These are phyloP conservation scores for Beauveria caledonica DNA, from an alignment of 2,329 filamentous ascomycete genomes.

Conservation along the genomic window DNA sequence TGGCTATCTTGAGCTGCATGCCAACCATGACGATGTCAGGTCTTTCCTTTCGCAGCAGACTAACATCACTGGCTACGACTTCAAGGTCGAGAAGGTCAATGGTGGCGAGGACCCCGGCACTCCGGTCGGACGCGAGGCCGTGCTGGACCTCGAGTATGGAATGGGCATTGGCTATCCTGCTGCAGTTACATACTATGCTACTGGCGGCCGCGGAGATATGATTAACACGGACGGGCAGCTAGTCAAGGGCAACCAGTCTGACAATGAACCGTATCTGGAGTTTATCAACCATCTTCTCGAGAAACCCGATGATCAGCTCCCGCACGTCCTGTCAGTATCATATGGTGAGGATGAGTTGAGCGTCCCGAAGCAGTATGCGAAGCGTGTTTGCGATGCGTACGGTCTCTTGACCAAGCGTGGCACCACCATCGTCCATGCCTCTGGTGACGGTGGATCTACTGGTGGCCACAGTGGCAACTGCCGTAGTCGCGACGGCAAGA, in stretches of 20 bases:
- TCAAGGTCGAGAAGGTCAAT: conserved; percentile 24
- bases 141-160: conserved; percentile 32
- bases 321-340: conserved; percentile 27
- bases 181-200: conserved; percentile 28
- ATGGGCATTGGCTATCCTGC: conserved; percentile 28
- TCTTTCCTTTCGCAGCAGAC: conserved; percentile 24
- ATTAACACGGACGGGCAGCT: conserved; percentile 17
- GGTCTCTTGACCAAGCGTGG: conserved; percentile 26
- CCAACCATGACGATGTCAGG: conserved; percentile 27
- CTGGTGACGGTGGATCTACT: conserved; percentile 22
- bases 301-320: conserved; percentile 23
- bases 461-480: conserved; percentile 24
- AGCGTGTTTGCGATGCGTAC: conserved; percentile 23
- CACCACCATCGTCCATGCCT: conserved; percentile 20
- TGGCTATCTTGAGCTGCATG: conserved; percentile 33
- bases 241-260: neutral
- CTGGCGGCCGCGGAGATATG: conserved; percentile 28
- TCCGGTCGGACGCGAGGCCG: conserved; percentile 29
- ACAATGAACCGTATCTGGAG: conserved; percentile 41
- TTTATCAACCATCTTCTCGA: conserved; percentile 35
- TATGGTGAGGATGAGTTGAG: conserved; percentile 28
- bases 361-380: conserved; percentile 22
- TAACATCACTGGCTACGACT: conserved; percentile 16
- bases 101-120: conserved; percentile 27
- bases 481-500: conserved; percentile 46